phyloP scores from a whole-genome alignment of 73 alveolate species.

The Paramecium sonneborni region DNA sequence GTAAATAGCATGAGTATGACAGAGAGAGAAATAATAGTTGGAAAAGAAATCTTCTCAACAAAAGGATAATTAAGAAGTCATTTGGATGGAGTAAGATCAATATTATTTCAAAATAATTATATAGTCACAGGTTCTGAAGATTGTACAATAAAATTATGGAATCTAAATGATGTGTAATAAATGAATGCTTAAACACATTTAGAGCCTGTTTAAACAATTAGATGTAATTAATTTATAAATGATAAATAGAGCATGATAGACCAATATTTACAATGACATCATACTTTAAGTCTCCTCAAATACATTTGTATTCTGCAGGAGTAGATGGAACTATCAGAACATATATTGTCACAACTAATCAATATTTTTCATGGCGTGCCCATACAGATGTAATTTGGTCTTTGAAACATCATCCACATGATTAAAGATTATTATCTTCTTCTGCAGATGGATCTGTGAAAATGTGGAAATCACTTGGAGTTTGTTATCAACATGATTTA shows the following conservation, averaged over 20 bases:
- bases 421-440: conserved; percentile 60
- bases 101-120: conserved; percentile 51
- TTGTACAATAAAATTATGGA: conserved; percentile 78
- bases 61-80: conserved; percentile 65
- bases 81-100: conserved; percentile 70
- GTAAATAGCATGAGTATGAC: background rate
- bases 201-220: conserved; percentile 66
- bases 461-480: conserved; percentile 74
- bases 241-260: conserved; percentile 66
- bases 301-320: conserved; percentile 80
- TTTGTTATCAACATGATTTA: conserved; percentile 32
- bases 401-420: conserved; percentile 70
- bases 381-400: conserved; percentile 77
- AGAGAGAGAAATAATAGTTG: conserved; percentile 53
- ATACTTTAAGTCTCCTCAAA: conserved; percentile 55
- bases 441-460: conserved; percentile 77
- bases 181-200: conserved; percentile 56
- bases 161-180: conserved; percentile 43
- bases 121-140: conserved; percentile 77
- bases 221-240: conserved; percentile 7
- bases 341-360: conserved; percentile 62
- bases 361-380: conserved; percentile 68
- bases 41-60: background rate
- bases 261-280: conserved; percentile 67
- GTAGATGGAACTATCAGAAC: conserved; percentile 73